These are phyloP conservation scores for Vigna hirtella DNA, from an alignment of 306 rosid species.

Conservation along the genomic window DNA sequence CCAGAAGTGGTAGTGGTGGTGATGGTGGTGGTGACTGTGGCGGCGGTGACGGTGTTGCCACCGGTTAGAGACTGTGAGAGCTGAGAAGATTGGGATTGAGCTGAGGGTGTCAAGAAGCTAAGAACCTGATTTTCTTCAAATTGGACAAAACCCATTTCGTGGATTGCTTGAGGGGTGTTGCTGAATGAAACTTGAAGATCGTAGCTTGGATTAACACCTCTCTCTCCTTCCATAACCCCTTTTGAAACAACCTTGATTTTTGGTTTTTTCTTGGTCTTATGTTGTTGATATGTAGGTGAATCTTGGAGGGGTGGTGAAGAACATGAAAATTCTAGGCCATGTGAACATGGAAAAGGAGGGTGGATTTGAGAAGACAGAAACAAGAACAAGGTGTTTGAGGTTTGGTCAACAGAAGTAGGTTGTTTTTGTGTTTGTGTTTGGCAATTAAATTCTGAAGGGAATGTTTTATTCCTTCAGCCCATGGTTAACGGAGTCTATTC, in stretches of 20 bases:
- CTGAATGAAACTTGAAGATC: constrained; percentile 78
- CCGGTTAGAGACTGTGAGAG: constrained; percentile 43
- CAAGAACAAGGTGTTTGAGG: constrained; percentile 9
- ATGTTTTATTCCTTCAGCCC: constrained; percentile 55
- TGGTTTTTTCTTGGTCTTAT: constrained; percentile 12
- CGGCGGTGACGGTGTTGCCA: not conserved
- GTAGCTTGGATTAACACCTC: constrained; percentile 58
- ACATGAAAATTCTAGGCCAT: constrained; percentile 6
- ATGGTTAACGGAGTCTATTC: constrained; percentile 50
- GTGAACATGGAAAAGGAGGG: not conserved
- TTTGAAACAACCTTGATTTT: constrained; percentile 28
- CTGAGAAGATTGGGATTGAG: constrained; percentile 57
- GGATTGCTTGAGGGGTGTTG: constrained; percentile 57
- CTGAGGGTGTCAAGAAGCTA: constrained; percentile 75
- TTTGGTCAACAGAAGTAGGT: constrained; percentile 59
- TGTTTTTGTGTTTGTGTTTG: not conserved
- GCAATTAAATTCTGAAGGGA: constrained; percentile 52
- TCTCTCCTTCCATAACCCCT: constrained; percentile 68
- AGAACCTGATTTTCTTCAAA: constrained; percentile 80
- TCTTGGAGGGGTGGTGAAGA: too few relatives aligned
- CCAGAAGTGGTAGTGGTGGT: not conserved
- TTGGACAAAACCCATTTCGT: constrained; percentile 80
- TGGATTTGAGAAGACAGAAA: constrained; percentile 31
- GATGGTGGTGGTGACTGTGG: constrained; percentile 34
- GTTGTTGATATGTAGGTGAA: constrained; percentile 1